Conservation (phyloP, 257 asterid species). For the Ophiorrhiza pumila region DNA sequence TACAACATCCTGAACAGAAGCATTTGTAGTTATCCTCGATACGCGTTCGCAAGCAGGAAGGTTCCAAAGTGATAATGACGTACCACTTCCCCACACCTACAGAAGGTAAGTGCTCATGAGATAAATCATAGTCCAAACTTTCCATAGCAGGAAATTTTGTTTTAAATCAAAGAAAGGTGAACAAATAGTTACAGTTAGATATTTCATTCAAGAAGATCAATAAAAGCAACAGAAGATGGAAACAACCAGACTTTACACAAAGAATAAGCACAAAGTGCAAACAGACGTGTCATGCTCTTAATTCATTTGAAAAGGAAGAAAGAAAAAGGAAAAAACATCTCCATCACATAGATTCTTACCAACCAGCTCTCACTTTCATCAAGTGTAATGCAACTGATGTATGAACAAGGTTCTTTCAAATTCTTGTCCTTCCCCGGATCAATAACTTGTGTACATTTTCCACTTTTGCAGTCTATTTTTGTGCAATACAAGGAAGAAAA, state of each 20-base stretch:
- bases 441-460: constrained; percentile 71
- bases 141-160: background rate
- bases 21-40: constrained; percentile 41
- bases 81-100: constrained; percentile 91
- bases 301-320: background rate
- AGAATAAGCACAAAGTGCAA: background rate
- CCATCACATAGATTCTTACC: constrained; percentile 47
- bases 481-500: constrained; percentile 16
- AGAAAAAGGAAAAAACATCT: background rate
- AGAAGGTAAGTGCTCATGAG: constrained; percentile 16
- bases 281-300: background rate
- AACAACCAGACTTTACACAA: background rate
- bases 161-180: too few species aligned
- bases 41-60: constrained; percentile 84
- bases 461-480: constrained; percentile 78
- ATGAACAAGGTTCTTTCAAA: constrained; percentile 38
- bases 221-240: background rate
- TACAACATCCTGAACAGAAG: constrained; percentile 65
- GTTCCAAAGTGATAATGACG: constrained; percentile 83
- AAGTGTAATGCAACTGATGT: constrained; percentile 80
- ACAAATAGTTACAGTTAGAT: background rate
- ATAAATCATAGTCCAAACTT: constrained; percentile 2
- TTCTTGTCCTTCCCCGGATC: constrained; percentile 50
- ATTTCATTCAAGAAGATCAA: background rate
- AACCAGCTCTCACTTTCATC: constrained; percentile 98